A percentile compares a stretch with the other conserved stretches of the same genome.
Conservation (phyloP, 2,329 filamentous ascomycete species). For the Verticillium dahliae region DNA sequence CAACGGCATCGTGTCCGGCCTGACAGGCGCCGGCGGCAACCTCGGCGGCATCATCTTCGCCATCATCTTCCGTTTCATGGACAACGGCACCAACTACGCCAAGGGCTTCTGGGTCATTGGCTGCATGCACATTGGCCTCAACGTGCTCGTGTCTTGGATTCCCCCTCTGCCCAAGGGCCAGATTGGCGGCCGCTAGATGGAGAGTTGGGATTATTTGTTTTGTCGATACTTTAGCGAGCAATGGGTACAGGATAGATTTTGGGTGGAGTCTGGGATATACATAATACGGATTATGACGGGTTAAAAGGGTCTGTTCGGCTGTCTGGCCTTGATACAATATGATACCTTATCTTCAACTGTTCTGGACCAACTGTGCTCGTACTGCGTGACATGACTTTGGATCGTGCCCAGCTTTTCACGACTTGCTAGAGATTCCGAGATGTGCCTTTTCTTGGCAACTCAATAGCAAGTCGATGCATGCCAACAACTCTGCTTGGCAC, state of each 20-base stretch:
- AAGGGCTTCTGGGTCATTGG: conserved; percentile 79
- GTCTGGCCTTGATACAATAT: not conserved
- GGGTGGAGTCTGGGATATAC: not conserved
- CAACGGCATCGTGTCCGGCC: conserved; percentile 71
- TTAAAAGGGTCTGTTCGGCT: not conserved
- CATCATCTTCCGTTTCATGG: conserved; percentile 70
- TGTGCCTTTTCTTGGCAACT: too few species aligned
- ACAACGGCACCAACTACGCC: conserved; percentile 57
- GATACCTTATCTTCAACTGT: not conserved
- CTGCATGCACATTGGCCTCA: conserved; percentile 63
- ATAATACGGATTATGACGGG: not conserved
- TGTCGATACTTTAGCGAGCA: not conserved
- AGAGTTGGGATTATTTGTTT: not conserved
- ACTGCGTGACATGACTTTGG: too few species aligned
- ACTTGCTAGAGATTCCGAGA: too few species aligned
- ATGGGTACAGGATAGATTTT: not conserved
- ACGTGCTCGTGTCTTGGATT: conserved; percentile 54
- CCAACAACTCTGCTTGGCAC: too few species aligned
- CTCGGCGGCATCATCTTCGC: conserved; percentile 81
- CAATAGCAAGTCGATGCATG: too few species aligned
- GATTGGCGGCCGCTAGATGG: conserved; percentile 33
- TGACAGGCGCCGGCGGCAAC: conserved; percentile 76
- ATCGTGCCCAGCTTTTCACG: too few species aligned
- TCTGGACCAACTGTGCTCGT: not conserved
- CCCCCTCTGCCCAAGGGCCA: conserved; percentile 48